Evolutionary conservation across 2,329 filamentous ascomycete species (phyloP).

Genomic region (Sporothrix mexicana): DNA sequence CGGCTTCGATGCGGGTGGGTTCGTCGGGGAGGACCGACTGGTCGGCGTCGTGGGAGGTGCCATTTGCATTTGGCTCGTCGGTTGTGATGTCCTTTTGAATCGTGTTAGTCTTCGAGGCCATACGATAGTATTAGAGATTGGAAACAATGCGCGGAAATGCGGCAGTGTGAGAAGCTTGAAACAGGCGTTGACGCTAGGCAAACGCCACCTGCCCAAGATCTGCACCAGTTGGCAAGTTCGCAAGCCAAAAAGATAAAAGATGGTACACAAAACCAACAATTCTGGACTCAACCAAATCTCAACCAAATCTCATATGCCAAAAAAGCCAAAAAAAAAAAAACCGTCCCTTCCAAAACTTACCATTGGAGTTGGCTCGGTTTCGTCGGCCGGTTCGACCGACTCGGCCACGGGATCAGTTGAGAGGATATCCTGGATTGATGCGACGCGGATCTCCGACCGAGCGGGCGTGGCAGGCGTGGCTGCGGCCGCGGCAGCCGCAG

Average conservation of each 20-base stretch:
- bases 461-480: not conserved
- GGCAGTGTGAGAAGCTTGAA: not conserved
- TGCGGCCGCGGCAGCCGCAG: not conserved
- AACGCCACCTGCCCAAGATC: conserved; percentile 7
- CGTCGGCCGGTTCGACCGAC: not conserved
- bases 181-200: not conserved
- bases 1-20: not conserved
- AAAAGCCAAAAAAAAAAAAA: not conserved
- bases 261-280: not conserved
- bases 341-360: not conserved
- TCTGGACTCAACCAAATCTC: not conserved
- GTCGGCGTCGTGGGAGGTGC: conserved; percentile 3
- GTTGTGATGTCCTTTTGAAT: conserved; percentile 15
- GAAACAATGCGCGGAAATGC: not conserved
- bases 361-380: not conserved
- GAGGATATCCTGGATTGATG: not conserved
- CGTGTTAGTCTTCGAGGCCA: not conserved
- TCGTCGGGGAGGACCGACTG: conserved; percentile 15
- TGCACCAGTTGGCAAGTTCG: too few relatives aligned
- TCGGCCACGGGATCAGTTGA: not conserved
- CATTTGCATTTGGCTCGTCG: conserved; percentile 13
- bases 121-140: not conserved
- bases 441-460: not conserved
- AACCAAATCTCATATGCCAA: not conserved
- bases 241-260: not conserved